These are phyloP conservation scores for Lomentospora prolificans DNA, from an alignment of 2,329 filamentous ascomycete genomes.

Conservation along the genomic window DNA sequence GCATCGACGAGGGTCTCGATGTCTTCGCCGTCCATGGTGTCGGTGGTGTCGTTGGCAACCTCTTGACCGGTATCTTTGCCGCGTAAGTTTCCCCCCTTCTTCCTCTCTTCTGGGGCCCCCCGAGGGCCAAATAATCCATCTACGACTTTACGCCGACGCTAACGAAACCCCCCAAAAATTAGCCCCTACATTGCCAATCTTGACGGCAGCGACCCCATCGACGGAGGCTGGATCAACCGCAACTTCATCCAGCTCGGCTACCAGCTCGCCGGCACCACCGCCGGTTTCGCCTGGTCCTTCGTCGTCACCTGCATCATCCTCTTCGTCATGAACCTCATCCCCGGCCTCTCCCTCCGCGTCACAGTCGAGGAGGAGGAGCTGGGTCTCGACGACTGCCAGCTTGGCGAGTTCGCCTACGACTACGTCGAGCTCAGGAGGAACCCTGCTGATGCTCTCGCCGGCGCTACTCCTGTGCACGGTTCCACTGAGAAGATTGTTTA, in stretches of 20 bases:
- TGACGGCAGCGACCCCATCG: slow-evolving; percentile 50
- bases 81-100: slow-evolving; percentile 35
- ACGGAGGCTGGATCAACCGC: slow-evolving; percentile 61
- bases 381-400: slow-evolving; percentile 63
- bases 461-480: background rate
- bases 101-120: too few species aligned
- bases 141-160: too few species aligned
- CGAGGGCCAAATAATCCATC: too few species aligned
- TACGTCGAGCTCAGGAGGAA: slow-evolving; percentile 65
- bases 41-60: slow-evolving; percentile 71
- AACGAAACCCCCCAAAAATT: slow-evolving; percentile 12
- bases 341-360: slow-evolving; percentile 60
- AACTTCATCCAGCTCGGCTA: slow-evolving; percentile 63
- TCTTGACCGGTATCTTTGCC: slow-evolving; percentile 69
- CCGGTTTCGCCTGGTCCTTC: slow-evolving; percentile 57
- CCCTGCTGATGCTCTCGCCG: slow-evolving; percentile 33
- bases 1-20: slow-evolving; percentile 80
- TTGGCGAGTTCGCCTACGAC: slow-evolving; percentile 77
- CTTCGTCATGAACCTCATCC: slow-evolving; percentile 60
- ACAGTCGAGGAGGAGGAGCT: slow-evolving; percentile 58
- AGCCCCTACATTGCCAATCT: slow-evolving; percentile 63
- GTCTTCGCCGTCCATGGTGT: slow-evolving; percentile 85
- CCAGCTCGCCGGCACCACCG: slow-evolving; percentile 58
- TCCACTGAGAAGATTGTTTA: slow-evolving; percentile 11
- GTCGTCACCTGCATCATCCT: slow-evolving; percentile 58